These are phyloP conservation scores for Fusarium mexicanum DNA, from an alignment of 2,329 filamentous ascomycete genomes.

Conservation along the genomic window DNA sequence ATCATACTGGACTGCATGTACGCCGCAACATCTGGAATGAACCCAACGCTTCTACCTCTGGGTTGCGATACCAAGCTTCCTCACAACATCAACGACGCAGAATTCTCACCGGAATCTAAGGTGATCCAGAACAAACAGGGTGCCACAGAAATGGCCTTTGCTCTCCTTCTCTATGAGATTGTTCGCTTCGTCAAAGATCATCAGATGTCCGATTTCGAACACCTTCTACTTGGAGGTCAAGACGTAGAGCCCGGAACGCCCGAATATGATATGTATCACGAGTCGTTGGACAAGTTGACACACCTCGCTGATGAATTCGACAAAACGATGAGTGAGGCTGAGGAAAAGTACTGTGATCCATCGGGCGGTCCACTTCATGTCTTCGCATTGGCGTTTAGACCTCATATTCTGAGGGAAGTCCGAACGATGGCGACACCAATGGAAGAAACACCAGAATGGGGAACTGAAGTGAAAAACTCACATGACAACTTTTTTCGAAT, in stretches of 20 bases:
- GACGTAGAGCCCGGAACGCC: neutral
- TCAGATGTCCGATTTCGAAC: neutral
- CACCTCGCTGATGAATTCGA: neutral
- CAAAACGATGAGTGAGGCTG: neutral
- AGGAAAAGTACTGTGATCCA: neutral
- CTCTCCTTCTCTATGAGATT: neutral
- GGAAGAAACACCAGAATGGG: constrained; percentile 10
- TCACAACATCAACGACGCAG: neutral
- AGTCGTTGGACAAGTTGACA: neutral
- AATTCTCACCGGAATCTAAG: neutral
- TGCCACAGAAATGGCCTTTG: constrained; percentile 11
- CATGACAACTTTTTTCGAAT: constrained; percentile 11
- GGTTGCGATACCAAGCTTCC: constrained; percentile 3
- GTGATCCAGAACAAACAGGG: neutral
- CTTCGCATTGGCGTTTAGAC: neutral
- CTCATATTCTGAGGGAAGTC: neutral
- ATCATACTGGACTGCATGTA: constrained; percentile 14
- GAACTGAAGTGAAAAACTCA: neutral
- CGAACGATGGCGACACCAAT: neutral
- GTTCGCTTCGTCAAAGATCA: neutral
- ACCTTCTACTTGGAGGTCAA: neutral
- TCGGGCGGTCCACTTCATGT: neutral
- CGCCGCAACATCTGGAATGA: constrained; percentile 6
- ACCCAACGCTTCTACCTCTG: neutral
- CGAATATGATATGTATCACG: neutral